A percentile compares a stretch with the other conserved stretches of the same genome.
These are phyloP conservation scores for Fragilaria crotonensis DNA, from an alignment of 108 stramenopile genomes.

Conservation along the genomic window DNA sequence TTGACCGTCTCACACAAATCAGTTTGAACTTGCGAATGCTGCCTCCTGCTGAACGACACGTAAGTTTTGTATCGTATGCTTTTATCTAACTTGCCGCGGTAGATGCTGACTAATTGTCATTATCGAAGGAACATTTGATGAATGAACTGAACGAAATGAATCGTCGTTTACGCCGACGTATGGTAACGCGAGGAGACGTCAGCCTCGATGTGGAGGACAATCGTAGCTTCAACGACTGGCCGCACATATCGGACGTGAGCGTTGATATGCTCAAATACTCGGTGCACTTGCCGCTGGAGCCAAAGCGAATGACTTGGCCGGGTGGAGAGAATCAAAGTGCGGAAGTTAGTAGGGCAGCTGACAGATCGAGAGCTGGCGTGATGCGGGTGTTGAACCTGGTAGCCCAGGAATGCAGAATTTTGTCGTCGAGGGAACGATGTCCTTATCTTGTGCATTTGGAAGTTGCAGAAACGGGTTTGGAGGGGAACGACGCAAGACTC, in stretches of 20 bases:
- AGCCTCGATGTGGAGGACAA: slow-evolving; percentile 79
- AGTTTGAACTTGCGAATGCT: slow-evolving; percentile 64
- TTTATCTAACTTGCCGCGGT: neutral
- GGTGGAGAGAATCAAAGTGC: slow-evolving; percentile 7
- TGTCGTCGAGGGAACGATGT: slow-evolving; percentile 76
- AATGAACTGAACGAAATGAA: slow-evolving; percentile 61
- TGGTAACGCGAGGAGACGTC: slow-evolving; percentile 67
- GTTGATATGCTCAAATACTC: slow-evolving; percentile 69
- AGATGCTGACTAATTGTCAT: neutral
- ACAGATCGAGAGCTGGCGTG: slow-evolving; percentile 29
- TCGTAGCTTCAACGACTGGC: slow-evolving; percentile 45
- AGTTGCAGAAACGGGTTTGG: slow-evolving; percentile 70
- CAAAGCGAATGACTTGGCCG: slow-evolving; percentile 20
- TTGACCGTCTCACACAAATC: slow-evolving; percentile 73
- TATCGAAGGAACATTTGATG: neutral
- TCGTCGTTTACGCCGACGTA: slow-evolving; percentile 63
- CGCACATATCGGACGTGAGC: slow-evolving; percentile 32
- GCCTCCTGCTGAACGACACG: slow-evolving; percentile 35
- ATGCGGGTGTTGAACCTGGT: slow-evolving; percentile 75
- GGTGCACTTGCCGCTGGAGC: slow-evolving; percentile 74
- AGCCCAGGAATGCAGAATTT: slow-evolving; percentile 43
- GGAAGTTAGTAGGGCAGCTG: neutral
- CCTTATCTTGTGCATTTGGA: slow-evolving; percentile 77
- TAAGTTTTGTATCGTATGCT: slow-evolving; percentile 4
- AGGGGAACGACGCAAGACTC: slow-evolving; percentile 75